A percentile compares a stretch with the other conserved stretches of the same genome.
Evolutionary conservation across 345 rosid species (phyloP).

Genomic region (Pelargonium nanum): DNA sequence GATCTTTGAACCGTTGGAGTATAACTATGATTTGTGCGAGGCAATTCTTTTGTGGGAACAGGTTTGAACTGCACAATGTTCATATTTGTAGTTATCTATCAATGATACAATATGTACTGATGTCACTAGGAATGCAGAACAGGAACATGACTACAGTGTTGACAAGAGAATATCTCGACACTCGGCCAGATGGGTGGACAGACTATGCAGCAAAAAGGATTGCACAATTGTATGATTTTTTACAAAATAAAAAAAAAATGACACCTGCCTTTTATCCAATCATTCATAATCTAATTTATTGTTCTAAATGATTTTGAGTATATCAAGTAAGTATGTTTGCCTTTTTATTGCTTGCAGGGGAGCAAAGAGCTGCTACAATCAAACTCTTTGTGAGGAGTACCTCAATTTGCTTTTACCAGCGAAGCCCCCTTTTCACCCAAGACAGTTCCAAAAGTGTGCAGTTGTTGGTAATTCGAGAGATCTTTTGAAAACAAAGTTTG

Average conservation of each 20-base stretch:
- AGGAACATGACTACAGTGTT: slow-evolving; percentile 94
- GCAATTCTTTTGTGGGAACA: slow-evolving; percentile 92
- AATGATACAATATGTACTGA: slow-evolving; percentile 13
- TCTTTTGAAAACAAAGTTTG: slow-evolving; percentile 72
- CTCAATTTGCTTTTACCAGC: slow-evolving; percentile 79
- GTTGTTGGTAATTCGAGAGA: slow-evolving; percentile 97
- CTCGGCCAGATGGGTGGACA: slow-evolving; percentile 89
- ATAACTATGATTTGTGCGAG: slow-evolving; percentile 75
- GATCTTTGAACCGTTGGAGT: slow-evolving; percentile 78
- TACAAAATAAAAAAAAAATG: no score
- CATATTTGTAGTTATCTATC: slow-evolving; percentile 1
- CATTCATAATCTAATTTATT: no score
- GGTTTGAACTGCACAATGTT: slow-evolving; percentile 34
- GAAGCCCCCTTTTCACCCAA: slow-evolving; percentile 74
- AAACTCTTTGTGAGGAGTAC: slow-evolving; percentile 75
- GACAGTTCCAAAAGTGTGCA: slow-evolving; percentile 75
- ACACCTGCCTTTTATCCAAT: no score
- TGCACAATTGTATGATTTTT: slow-evolving; percentile 66
- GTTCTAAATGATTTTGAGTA: not conserved
- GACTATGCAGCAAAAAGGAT: slow-evolving; percentile 91
- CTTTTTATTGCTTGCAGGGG: slow-evolving; percentile 44
- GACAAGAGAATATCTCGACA: slow-evolving; percentile 89
- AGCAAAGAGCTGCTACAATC: slow-evolving; percentile 69
- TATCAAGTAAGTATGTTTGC: not conserved
- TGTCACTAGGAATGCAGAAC: slow-evolving; percentile 47